Evolutionary conservation across 495 filamentous ascomycete species (phyloP).

Genomic region (Parmelia sp.): DNA sequence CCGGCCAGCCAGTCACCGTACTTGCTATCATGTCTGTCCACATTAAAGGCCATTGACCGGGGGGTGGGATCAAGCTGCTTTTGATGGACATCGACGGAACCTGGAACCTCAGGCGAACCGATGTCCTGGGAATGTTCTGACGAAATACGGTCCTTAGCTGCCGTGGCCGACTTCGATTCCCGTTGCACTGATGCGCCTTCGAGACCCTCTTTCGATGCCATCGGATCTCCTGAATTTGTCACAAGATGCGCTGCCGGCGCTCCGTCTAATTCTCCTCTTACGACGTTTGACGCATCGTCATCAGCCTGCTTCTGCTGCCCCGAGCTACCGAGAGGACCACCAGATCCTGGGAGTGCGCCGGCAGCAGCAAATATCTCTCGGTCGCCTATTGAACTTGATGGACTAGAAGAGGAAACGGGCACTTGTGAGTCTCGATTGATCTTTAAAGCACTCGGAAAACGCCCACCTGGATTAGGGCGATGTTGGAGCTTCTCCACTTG

Average conservation of each 20-base stretch:
- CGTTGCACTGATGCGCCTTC: neutral
- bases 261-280: constrained; percentile 8
- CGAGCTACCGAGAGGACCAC: constrained; percentile 28
- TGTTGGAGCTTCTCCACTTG: constrained; percentile 42
- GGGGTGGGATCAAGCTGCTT: neutral
- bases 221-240: constrained; percentile 5
- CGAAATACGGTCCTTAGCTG: neutral
- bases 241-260: neutral
- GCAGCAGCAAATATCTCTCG: constrained; percentile 55
- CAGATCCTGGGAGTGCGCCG: constrained; percentile 46
- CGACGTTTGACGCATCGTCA: constrained; percentile 14
- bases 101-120: neutral
- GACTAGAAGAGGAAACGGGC: constrained; percentile 69
- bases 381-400: constrained; percentile 55
- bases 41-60: constrained; percentile 10
- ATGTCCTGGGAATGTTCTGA: neutral
- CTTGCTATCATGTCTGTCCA: constrained; percentile 38
- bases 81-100: neutral
- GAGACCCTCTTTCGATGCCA: constrained; percentile 7
- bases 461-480: constrained; percentile 76
- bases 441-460: constrained; percentile 82
- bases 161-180: neutral
- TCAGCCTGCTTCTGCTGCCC: constrained; percentile 19
- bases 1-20: constrained; percentile 41
- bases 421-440: constrained; percentile 73